phyloP scores from a whole-genome alignment of 108 stramenopile genomes.

The Fistulifera solaris region DNA sequence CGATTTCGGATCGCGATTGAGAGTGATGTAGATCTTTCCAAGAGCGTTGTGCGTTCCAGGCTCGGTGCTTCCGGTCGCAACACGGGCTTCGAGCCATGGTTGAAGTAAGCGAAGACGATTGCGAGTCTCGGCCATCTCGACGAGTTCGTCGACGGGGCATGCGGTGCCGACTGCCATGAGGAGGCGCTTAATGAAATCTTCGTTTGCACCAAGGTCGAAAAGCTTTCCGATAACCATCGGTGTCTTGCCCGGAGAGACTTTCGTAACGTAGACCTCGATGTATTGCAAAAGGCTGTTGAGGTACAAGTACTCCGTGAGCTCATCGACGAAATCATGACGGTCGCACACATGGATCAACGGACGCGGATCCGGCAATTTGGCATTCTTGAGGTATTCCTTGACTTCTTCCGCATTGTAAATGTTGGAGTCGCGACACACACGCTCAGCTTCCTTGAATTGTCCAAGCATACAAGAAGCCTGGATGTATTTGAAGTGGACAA shows the following conservation, averaged over 20 bases:
- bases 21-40: constrained; percentile 99
- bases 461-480: constrained; percentile 91
- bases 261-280: constrained; percentile 99
- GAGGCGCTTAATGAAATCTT: constrained; percentile 97
- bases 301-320: constrained; percentile 98
- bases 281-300: constrained; percentile 97
- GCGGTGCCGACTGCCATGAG: constrained; percentile 97
- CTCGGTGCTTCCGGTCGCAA: constrained; percentile 98
- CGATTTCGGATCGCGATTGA: constrained; percentile 97
- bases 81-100: constrained; percentile 98
- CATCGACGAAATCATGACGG: constrained; percentile 95
- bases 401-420: constrained; percentile 97
- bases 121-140: constrained; percentile 92
- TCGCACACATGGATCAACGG: constrained; percentile 99
- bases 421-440: constrained; percentile 99
- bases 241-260: constrained; percentile 96
- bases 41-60: constrained; percentile 99
- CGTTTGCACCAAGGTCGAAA: constrained; percentile 93
- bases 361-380: constrained; percentile 98
- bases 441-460: constrained; percentile 96
- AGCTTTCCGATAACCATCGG: constrained; percentile 99
- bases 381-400: constrained; percentile 97
- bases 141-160: constrained; percentile 98
- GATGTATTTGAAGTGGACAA: constrained; percentile 99
- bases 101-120: constrained; percentile 95